A percentile compares a stretch with the other conserved stretches of the same genome.
Evolutionary conservation across 306 rosid genomes (phyloP).

Genomic region (Neltuma alba): DNA sequence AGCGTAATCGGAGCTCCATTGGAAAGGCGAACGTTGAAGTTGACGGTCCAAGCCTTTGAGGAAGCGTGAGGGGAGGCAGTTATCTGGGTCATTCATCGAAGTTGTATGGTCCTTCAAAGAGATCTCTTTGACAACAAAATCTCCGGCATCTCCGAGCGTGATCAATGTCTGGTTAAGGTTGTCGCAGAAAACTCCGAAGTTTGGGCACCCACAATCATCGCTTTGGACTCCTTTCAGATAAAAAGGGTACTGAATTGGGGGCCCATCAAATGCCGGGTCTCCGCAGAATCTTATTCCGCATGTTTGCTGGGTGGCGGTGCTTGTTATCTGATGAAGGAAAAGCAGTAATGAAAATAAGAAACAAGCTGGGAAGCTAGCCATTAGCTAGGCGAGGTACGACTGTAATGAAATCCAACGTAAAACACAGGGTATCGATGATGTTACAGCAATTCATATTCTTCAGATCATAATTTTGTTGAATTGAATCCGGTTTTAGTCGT

Average conservation of each 20-base stretch:
- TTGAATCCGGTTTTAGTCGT: neutral
- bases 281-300: slow-evolving; percentile 30
- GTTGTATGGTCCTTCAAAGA: neutral
- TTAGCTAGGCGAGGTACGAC: neutral
- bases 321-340: slow-evolving; percentile 5
- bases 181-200: slow-evolving; percentile 32
- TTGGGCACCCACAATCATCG: neutral
- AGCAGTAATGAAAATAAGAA: slow-evolving; percentile 17
- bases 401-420: neutral
- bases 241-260: slow-evolving; percentile 43
- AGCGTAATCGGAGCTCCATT: neutral
- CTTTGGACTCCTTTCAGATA: slow-evolving; percentile 2
- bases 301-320: slow-evolving; percentile 3
- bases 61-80: slow-evolving; percentile 34
- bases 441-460: neutral
- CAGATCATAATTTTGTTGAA: neutral
- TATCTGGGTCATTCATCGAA: slow-evolving; percentile 30
- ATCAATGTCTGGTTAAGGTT: neutral
- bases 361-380: slow-evolving; percentile 23
- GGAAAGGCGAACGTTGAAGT: neutral
- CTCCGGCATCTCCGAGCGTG: neutral
- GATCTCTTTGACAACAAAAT: slow-evolving; percentile 12
- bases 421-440: neutral
- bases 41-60: neutral
- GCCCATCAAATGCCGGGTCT: neutral